These are phyloP conservation scores for Suillus occidentalis DNA, from an alignment of 768 basidiomycete species.

Conservation along the genomic window DNA sequence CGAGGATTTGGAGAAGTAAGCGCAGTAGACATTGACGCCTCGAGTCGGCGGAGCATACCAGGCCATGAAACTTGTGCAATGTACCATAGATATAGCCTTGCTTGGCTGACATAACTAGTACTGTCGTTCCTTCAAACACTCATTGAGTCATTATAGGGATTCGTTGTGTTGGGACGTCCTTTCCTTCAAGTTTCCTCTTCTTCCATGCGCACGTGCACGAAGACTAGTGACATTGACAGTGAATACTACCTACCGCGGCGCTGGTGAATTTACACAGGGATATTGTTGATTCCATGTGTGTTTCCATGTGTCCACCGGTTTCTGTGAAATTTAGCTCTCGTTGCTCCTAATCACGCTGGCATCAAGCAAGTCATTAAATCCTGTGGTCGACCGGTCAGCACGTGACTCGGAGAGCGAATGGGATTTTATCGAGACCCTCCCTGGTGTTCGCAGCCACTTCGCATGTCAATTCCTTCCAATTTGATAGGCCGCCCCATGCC, in stretches of 20 bases:
- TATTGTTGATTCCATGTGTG: background rate
- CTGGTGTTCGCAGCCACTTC: too few relatives aligned
- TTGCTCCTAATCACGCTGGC: too few relatives aligned
- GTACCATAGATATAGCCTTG: background rate
- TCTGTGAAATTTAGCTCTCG: background rate
- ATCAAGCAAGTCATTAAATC: too few relatives aligned
- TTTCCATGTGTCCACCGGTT: background rate
- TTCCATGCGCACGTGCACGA: background rate
- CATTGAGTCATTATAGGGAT: background rate
- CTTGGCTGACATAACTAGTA: background rate
- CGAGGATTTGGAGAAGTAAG: conserved; percentile 56
- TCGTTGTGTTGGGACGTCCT: background rate
- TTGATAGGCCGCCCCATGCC: background rate
- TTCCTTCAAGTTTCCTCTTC: background rate
- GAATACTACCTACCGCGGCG: background rate
- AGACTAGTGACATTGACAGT: background rate
- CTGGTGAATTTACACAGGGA: background rate
- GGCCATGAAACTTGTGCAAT: background rate
- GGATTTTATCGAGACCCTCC: too few relatives aligned
- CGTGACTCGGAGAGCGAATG: too few relatives aligned
- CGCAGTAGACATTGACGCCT: background rate
- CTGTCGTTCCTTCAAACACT: background rate
- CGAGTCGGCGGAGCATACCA: background rate
- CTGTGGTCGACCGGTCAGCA: too few relatives aligned
- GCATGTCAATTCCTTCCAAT: too few relatives aligned